Evolutionary conservation across 2,329 filamentous ascomycete species (phyloP).

Genomic region (Neobulgaria alba): DNA sequence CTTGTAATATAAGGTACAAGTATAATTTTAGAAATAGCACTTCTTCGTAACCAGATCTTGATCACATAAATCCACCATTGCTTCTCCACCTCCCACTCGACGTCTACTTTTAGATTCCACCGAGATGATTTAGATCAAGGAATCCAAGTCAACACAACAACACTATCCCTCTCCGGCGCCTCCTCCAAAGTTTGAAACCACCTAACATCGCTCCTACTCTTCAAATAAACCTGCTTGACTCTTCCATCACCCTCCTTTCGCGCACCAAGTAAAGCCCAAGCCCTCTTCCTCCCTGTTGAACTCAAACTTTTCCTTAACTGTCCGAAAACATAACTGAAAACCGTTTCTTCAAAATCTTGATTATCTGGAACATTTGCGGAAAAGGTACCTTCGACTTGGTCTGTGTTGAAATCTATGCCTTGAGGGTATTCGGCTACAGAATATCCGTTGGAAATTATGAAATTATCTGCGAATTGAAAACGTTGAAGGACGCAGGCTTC

Average conservation of each 20-base stretch:
- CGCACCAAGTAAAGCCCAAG: slow-evolving; percentile 45
- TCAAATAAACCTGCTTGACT: slow-evolving; percentile 45
- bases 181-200: slow-evolving; percentile 33
- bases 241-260: slow-evolving; percentile 39
- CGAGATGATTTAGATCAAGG: slow-evolving; percentile 7
- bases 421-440: slow-evolving; percentile 16
- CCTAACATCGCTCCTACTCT: slow-evolving; percentile 42
- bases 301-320: slow-evolving; percentile 38
- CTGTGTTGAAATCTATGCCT: slow-evolving; percentile 26
- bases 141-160: slow-evolving; percentile 25
- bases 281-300: slow-evolving; percentile 41
- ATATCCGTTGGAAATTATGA: slow-evolving; percentile 25
- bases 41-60: not conserved
- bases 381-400: slow-evolving; percentile 26
- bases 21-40: too few relatives aligned
- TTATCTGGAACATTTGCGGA: slow-evolving; percentile 24
- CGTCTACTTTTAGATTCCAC: not conserved
- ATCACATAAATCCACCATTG: not conserved
- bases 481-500: slow-evolving; percentile 27
- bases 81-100: not conserved
- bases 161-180: slow-evolving; percentile 18
- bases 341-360: slow-evolving; percentile 15
- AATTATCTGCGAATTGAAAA: slow-evolving; percentile 26
- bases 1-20: not conserved
- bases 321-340: slow-evolving; percentile 36